Evolutionary conservation across 75 land plant genomes (phyloP).

Genomic region (Azolla pinnata): DNA sequence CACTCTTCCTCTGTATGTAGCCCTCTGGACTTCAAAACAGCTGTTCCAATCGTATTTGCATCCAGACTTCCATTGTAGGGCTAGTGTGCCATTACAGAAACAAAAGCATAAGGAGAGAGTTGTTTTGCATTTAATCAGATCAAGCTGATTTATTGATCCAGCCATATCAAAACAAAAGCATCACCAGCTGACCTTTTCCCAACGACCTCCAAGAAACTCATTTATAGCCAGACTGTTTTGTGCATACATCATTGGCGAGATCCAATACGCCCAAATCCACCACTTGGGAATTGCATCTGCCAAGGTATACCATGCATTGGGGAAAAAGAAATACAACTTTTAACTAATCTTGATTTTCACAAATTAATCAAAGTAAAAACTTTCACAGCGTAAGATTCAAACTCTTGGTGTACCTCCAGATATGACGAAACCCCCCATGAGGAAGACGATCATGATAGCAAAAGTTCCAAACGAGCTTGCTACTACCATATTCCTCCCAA

Average conservation of each 20-base stretch:
- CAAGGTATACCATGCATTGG: not conserved
- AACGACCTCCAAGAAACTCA: slow-evolving; percentile 20
- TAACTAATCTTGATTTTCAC: too few relatives aligned
- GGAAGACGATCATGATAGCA: slow-evolving; percentile 17
- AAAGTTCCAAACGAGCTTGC: slow-evolving; percentile 64
- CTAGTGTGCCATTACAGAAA: too few relatives aligned
- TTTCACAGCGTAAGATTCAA: not conserved
- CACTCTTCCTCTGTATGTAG: slow-evolving; percentile 21
- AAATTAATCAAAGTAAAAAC: not conserved
- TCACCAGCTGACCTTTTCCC: slow-evolving; percentile 25
- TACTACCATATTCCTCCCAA: slow-evolving; percentile 55
- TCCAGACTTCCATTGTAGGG: slow-evolving; percentile 28
- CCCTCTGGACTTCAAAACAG: slow-evolving; percentile 24
- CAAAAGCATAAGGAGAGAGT: too few relatives aligned
- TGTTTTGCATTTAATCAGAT: too few relatives aligned
- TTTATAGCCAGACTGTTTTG: slow-evolving; percentile 26
- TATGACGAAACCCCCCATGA: slow-evolving; percentile 32
- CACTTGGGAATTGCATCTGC: slow-evolving; percentile 19
- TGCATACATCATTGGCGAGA: slow-evolving; percentile 26
- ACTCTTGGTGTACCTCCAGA: slow-evolving; percentile 13
- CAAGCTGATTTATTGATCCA: too few relatives aligned
- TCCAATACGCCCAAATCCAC: slow-evolving; percentile 38
- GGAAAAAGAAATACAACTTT: too few relatives aligned
- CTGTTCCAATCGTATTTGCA: slow-evolving; percentile 38
- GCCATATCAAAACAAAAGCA: too few relatives aligned